Base-by-base conservation (phyloP, 352 stramenopile species). In the Phytophthora hybrid region DNA sequence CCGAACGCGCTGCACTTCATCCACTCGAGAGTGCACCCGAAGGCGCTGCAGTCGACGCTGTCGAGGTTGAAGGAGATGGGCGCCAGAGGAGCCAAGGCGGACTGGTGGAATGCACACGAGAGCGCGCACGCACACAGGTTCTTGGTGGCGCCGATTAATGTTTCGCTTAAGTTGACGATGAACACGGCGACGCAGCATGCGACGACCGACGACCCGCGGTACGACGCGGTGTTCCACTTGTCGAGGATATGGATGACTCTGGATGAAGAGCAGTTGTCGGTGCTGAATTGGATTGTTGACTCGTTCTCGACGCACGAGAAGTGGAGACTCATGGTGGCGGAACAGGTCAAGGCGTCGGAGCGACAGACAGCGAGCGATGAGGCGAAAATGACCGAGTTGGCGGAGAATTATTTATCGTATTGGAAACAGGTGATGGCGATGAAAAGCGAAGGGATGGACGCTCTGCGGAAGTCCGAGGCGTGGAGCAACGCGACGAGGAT, bases 101-200 rank as follows among this genome's bases (percentile, higher is more conserved):
- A 94, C 52, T 97, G 91, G 91, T 97, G 89, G 89, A 89, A 85
- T n/a, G 58, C 74, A 6, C 76, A 94, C 14, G 81, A 93, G 39
- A 93, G 75, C 21, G 79, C 82, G 0, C 91, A 95, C 58, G 76
- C 84, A 18, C 91, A 97, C 59, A 80, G 90, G 8, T 97, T 97
- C 67, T 46, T 97, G n/a, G 76, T 97, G 14, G 79, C 87, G 16
- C 91, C 91, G 11, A 94, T 97, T 61, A 84, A 85, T 29, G 87
- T 96, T 4, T 82, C 87, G 14, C 77, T 97, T 32, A 97, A 97
- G 74, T 71, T 97, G 49, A 96, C 88, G 13, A 95, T 97, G 88
- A 97, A 97, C 66, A 95, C 89, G 29, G 89, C 89, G 13, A 63
- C 85, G 2, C 80, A 93, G 49, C 82, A 93, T 51, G 72, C 84